phyloP scores from a whole-genome alignment of 2,329 filamentous ascomycete species.

The Bisporella sp. region DNA sequence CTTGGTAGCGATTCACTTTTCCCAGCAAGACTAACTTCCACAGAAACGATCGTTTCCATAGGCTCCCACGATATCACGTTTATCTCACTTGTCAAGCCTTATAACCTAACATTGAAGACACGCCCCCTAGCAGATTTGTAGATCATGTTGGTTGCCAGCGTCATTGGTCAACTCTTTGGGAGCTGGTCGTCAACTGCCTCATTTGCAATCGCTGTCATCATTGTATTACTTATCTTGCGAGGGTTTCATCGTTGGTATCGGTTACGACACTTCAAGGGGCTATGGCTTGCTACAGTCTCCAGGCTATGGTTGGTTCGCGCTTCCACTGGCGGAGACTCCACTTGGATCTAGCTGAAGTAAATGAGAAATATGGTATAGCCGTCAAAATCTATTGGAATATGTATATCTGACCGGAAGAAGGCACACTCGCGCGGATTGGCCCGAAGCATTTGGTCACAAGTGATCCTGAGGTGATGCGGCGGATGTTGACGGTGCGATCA shows the following conservation, averaged over 20 bases:
- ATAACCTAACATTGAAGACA: no score
- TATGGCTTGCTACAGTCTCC: constrained; percentile 10
- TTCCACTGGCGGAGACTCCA: constrained; percentile 10
- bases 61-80: no score
- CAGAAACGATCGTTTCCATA: no score
- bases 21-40: no score
- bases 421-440: constrained; percentile 17
- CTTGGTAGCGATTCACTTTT: no score
- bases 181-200: no score
- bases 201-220: no score
- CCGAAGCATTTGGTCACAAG: constrained; percentile 20
- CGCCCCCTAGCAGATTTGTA: no score
- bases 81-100: no score
- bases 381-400: not conserved
- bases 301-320: constrained; percentile 12
- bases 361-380: constrained; percentile 14
- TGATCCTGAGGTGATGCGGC: constrained; percentile 14
- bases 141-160: no score
- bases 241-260: constrained; percentile 9
- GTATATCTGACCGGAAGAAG: not conserved
- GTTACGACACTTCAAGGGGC: constrained; percentile 14
- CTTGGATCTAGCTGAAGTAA: constrained; percentile 9
- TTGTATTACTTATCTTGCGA: not conserved
- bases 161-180: no score
- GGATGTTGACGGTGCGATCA: constrained; percentile 17